Percentiles rank a stretch among this genome's conserved stretches.
These are phyloP conservation scores for Gentiana straminea DNA, from an alignment of 257 asterid genomes.

Conservation along the genomic window DNA sequence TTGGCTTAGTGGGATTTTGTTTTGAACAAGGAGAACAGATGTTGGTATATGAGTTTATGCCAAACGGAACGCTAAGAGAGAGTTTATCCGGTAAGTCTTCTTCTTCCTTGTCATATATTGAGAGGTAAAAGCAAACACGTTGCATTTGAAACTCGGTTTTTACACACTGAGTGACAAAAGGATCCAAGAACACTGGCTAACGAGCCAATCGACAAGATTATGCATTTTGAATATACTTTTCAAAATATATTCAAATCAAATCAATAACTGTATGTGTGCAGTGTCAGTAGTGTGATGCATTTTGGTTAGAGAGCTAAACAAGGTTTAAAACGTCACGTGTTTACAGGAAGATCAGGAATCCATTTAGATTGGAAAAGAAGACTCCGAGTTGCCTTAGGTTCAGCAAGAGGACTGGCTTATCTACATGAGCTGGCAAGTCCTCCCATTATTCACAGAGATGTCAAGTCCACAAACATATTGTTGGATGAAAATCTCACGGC, in stretches of 20 bases:
- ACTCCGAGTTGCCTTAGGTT: constrained; percentile 63
- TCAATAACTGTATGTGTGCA: too few relatives aligned
- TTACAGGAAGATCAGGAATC: constrained; percentile 60
- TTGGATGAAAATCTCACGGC: constrained; percentile 80
- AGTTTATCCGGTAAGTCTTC: constrained; percentile 49
- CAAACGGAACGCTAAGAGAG: constrained; percentile 70
- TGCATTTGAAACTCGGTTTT: not conserved
- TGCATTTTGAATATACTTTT: too few relatives aligned
- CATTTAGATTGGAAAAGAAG: constrained; percentile 87
- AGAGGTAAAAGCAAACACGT: not conserved
- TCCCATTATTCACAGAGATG: constrained; percentile 85
- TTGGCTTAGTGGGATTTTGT: constrained; percentile 85
- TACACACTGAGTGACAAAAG: not conserved
- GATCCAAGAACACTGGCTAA: not conserved
- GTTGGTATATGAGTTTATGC: constrained; percentile 82
- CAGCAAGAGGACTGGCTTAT: constrained; percentile 92
- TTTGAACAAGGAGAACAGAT: constrained; percentile 92
- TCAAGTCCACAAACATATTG: constrained; percentile 76
- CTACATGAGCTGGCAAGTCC: constrained; percentile 90
- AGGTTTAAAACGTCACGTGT: too few relatives aligned
- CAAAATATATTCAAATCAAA: too few relatives aligned
- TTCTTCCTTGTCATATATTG: not conserved
- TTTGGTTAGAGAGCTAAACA: too few relatives aligned
- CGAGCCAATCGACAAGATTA: too few relatives aligned
- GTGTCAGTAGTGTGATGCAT: too few relatives aligned